Evolutionary conservation across 2,329 filamentous ascomycete genomes (phyloP).

Genomic region (Ciborinia camelliae): DNA sequence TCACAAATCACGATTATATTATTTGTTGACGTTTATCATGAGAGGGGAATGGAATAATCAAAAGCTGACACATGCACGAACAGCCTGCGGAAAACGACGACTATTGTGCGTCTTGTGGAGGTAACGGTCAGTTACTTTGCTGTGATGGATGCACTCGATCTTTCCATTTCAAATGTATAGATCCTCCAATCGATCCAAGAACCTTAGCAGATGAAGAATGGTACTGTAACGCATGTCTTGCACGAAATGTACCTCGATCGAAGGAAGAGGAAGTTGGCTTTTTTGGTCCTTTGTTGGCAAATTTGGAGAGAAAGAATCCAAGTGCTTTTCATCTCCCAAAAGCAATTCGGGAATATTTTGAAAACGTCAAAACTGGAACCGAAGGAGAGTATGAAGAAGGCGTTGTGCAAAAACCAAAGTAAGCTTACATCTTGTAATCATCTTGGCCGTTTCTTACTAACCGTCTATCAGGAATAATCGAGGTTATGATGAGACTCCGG

Average conservation of each 20-base stretch:
- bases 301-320: conserved; percentile 65
- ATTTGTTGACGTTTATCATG: conserved; percentile 19
- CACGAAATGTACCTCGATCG: conserved; percentile 43
- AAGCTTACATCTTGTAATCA: conserved; percentile 39
- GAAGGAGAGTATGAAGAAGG: conserved; percentile 80
- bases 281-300: conserved; percentile 61
- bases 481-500: conserved; percentile 59
- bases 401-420: conserved; percentile 54
- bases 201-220: conserved; percentile 67
- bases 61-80: conserved; percentile 31
- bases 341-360: conserved; percentile 70
- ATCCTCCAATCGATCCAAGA: conserved; percentile 63
- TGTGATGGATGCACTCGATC: conserved; percentile 90
- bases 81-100: conserved; percentile 74
- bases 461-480: conserved; percentile 44
- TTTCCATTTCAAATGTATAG: conserved; percentile 86
- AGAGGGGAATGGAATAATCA: neutral
- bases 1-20: conserved; percentile 21
- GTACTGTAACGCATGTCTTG: conserved; percentile 74
- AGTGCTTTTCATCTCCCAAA: conserved; percentile 70
- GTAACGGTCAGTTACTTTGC: conserved; percentile 81
- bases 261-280: conserved; percentile 46
- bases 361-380: conserved; percentile 70
- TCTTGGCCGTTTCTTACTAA: conserved; percentile 19
- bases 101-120: conserved; percentile 81